phyloP scores from a whole-genome alignment of 495 filamentous ascomycete genomes.

The Talaromyces thailandensis region DNA sequence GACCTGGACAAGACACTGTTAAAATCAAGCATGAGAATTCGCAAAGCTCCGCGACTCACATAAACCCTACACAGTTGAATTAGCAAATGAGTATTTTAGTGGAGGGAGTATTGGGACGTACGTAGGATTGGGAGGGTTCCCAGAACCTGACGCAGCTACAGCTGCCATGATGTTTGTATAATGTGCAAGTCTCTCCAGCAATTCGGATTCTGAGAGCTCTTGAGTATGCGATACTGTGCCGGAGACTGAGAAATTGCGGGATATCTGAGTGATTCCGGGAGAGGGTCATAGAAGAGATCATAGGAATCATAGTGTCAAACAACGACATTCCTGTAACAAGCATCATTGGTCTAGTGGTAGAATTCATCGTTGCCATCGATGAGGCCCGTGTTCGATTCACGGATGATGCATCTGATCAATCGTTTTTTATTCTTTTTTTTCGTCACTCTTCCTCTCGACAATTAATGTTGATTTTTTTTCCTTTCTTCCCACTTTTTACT shows the following conservation, averaged over 20 bases:
- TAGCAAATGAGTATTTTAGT: slow-evolving; percentile 11
- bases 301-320: background rate
- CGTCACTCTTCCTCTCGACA: background rate
- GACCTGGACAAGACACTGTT: slow-evolving; percentile 41
- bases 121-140: slow-evolving; percentile 39
- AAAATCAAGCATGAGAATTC: background rate
- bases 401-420: slow-evolving; percentile 34
- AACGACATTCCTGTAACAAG: slow-evolving; percentile 8
- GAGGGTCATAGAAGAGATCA: too few species aligned
- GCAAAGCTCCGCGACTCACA: slow-evolving; percentile 23
- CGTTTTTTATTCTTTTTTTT: background rate
- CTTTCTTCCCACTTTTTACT: too few species aligned
- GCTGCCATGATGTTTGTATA: slow-evolving; percentile 28
- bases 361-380: slow-evolving; percentile 53
- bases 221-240: background rate
- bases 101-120: slow-evolving; percentile 18
- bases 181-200: background rate
- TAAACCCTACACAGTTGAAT: slow-evolving; percentile 37
- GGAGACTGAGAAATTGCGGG: background rate
- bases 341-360: slow-evolving; percentile 53
- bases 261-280: background rate
- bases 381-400: slow-evolving; percentile 53
- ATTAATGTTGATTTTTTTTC: background rate
- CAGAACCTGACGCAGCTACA: slow-evolving; percentile 16
- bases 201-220: background rate